phyloP scores from a whole-genome alignment of 1,139 yeast genomes.

The Meyerozyma athensensis region DNA sequence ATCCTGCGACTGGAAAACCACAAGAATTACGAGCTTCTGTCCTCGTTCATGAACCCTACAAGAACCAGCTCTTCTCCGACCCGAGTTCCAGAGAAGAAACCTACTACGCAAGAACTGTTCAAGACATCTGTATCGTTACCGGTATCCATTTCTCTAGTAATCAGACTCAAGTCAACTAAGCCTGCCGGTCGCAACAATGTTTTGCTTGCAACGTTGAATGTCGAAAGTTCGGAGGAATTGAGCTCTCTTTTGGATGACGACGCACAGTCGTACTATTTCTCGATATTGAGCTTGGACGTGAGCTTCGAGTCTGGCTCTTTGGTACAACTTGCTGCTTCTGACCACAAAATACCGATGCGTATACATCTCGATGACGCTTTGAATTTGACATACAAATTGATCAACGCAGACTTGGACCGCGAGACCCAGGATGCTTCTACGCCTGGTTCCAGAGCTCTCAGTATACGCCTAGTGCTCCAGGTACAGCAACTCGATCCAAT shows the following conservation, averaged over 20 bases:
- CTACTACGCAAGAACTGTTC: conserved; percentile 4
- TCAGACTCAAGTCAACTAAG: conserved; percentile 53
- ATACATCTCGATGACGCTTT: conserved; percentile 29
- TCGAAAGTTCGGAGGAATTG: conserved; percentile 48
- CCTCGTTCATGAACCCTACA: conserved; percentile 1
- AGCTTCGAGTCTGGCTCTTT: conserved; percentile 34
- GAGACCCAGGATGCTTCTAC: conserved; percentile 14
- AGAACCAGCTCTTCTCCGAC: conserved; percentile 3
- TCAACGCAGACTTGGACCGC: conserved; percentile 25
- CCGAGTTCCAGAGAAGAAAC: conserved; percentile 3
- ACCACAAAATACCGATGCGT: conserved; percentile 25
- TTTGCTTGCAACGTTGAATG: conserved; percentile 50
- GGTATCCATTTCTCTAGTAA: conserved; percentile 46
- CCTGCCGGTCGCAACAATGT: conserved; percentile 52
- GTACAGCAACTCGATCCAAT: conserved; percentile 16
- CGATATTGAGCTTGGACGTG: conserved; percentile 39
- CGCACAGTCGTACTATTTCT: conserved; percentile 23
- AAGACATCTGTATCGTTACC: conserved; percentile 24
- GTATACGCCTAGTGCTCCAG: conserved; percentile 26
- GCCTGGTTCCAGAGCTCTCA: conserved; percentile 27
- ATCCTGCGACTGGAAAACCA: conserved; percentile 6
- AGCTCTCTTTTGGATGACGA: conserved; percentile 16
- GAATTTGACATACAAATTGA: conserved; percentile 43
- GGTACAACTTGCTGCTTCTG: conserved; percentile 21
- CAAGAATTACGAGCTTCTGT: conserved; percentile 6